Evolutionary conservation across 495 filamentous ascomycete genomes (phyloP).

Genomic region (Parmelia sp.): DNA sequence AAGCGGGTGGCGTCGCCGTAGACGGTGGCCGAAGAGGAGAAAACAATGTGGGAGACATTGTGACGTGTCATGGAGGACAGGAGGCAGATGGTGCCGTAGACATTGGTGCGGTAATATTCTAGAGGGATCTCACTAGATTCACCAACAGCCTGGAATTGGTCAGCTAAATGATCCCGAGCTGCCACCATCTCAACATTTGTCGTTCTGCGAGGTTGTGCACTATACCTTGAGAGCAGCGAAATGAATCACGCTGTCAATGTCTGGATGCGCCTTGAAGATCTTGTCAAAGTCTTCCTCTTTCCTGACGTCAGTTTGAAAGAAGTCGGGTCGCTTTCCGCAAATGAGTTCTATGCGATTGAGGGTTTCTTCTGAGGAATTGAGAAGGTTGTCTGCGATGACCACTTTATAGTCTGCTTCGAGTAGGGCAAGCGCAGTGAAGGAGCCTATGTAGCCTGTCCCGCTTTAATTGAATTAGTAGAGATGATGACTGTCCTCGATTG

Average conservation of each 20-base stretch:
- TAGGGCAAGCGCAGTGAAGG: conserved; percentile 88
- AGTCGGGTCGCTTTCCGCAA: conserved; percentile 78
- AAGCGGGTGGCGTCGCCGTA: conserved; percentile 97
- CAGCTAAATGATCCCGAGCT: not conserved
- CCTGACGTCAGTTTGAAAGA: conserved; percentile 82
- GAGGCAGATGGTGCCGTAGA: conserved; percentile 84
- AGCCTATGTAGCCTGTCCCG: conserved; percentile 98
- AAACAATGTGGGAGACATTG: conserved; percentile 94
- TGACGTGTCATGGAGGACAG: conserved; percentile 80
- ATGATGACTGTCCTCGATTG: not conserved
- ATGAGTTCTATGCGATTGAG: conserved; percentile 91
- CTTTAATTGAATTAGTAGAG: conserved; percentile 40
- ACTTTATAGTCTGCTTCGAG: conserved; percentile 94
- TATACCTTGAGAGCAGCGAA: conserved; percentile 94
- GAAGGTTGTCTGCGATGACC: conserved; percentile 88
- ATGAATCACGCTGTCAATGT: conserved; percentile 96
- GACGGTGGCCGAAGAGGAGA: conserved; percentile 93
- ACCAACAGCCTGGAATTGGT: conserved; percentile 68
- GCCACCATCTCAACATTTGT: not conserved
- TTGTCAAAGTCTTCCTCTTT: conserved; percentile 75
- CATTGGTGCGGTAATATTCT: conserved; percentile 97
- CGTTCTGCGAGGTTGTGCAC: conserved; percentile 7
- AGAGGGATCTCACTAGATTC: conserved; percentile 92
- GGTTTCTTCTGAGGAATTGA: conserved; percentile 87
- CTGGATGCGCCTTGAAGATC: conserved; percentile 81